Evolutionary conservation across 2,329 filamentous ascomycete genomes (phyloP).

Genomic region (Zymoseptoria brevis): DNA sequence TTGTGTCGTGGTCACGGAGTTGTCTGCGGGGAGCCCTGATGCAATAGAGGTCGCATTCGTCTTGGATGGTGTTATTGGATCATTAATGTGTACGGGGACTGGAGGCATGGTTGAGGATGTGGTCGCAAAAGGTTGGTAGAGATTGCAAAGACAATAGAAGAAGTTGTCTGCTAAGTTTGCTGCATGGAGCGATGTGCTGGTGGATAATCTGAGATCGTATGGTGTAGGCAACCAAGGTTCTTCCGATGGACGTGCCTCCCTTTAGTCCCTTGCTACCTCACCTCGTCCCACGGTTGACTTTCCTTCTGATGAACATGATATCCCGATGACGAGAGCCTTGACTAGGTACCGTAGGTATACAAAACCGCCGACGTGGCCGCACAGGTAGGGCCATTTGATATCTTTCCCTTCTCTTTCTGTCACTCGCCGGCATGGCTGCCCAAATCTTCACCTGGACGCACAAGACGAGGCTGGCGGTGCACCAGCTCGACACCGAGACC

Average conservation of each 20-base stretch:
- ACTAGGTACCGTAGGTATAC: background rate
- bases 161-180: background rate
- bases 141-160: background rate
- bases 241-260: too few relatives aligned
- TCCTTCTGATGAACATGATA: too few relatives aligned
- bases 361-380: background rate
- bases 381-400: background rate
- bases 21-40: constrained; percentile 6
- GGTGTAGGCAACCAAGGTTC: background rate
- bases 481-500: background rate
- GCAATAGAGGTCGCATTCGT: constrained; percentile 32
- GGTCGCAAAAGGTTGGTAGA: background rate
- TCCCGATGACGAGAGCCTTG: too few relatives aligned
- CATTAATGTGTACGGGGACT: constrained; percentile 40
- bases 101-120: constrained; percentile 35
- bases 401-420: background rate
- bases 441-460: background rate
- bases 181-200: background rate
- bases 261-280: too few relatives aligned
- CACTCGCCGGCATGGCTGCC: background rate
- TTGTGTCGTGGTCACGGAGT: constrained; percentile 18
- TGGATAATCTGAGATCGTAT: too few relatives aligned
- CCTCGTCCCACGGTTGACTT: too few relatives aligned
- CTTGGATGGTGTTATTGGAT: constrained; percentile 38
- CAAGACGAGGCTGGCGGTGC: background rate